These are phyloP conservation scores for Fusarium udum DNA, from an alignment of 2,329 filamentous ascomycete species.

Conservation along the genomic window DNA sequence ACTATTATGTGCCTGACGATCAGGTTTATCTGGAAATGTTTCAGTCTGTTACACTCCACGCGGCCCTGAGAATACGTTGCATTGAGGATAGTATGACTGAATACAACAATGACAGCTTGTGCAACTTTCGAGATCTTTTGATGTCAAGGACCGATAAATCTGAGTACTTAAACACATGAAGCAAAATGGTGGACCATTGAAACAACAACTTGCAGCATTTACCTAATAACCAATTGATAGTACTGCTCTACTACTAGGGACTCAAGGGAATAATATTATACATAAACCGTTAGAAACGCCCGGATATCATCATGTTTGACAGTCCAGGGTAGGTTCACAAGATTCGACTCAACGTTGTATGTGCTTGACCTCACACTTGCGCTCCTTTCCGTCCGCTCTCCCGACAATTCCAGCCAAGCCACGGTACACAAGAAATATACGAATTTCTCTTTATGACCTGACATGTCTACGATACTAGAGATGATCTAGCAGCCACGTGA, in stretches of 20 bases:
- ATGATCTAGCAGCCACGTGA: not conserved
- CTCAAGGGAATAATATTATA: not conserved
- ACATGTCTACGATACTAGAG: not conserved
- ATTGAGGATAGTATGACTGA: not conserved
- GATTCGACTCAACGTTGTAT: not conserved
- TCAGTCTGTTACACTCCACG: slow-evolving; percentile 12
- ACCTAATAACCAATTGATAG: not conserved
- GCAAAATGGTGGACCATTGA: not conserved
- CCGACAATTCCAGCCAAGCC: not conserved
- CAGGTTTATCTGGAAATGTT: slow-evolving; percentile 5
- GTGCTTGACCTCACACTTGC: not conserved
- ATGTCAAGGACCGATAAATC: not conserved
- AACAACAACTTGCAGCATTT: fast-evolving
- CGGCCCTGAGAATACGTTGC: slow-evolving; percentile 23
- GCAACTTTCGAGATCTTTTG: not conserved
- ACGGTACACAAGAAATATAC: not conserved
- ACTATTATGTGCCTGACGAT: slow-evolving; percentile 12
- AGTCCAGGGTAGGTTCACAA: not conserved
- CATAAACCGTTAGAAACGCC: not conserved
- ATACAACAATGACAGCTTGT: not conserved
- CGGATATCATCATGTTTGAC: not conserved
- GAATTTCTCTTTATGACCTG: not conserved
- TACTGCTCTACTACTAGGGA: fast-evolving
- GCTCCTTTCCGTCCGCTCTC: not conserved
- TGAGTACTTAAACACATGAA: fast-evolving